Evolutionary conservation across 768 basidiomycete species (phyloP).

Genomic region (Pleurotus ostreatus): DNA sequence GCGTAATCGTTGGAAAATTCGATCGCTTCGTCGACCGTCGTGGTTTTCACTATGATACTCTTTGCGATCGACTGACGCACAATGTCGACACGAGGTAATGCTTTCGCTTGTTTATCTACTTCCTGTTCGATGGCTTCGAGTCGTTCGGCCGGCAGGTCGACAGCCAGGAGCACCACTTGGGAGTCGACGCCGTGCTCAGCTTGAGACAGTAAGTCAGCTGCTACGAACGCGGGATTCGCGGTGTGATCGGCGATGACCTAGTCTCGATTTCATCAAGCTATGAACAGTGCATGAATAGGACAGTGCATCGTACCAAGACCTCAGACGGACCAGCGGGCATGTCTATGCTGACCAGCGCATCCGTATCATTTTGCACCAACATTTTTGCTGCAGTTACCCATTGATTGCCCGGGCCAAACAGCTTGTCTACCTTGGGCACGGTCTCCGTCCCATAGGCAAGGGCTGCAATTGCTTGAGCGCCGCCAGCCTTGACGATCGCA

Average conservation of each 20-base stretch:
- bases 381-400: slow-evolving; percentile 99
- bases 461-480: slow-evolving; percentile 93
- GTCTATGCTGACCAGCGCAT: slow-evolving; percentile 94
- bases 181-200: slow-evolving; percentile 98
- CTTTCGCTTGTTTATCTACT: slow-evolving; percentile 83
- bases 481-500: slow-evolving; percentile 90
- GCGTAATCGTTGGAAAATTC: slow-evolving; percentile 96
- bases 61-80: slow-evolving; percentile 84
- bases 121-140: slow-evolving; percentile 78
- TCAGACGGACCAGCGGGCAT: slow-evolving; percentile 99
- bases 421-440: slow-evolving; percentile 98
- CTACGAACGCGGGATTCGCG: slow-evolving; percentile 85
- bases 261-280: neutral
- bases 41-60: slow-evolving; percentile 81
- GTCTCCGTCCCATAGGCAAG: slow-evolving; percentile 95
- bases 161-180: slow-evolving; percentile 90
- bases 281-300: neutral
- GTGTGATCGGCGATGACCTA: slow-evolving; percentile 94
- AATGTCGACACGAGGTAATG: slow-evolving; percentile 86
- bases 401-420: slow-evolving; percentile 98
- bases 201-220: slow-evolving; percentile 95
- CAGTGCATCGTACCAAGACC: slow-evolving; percentile 63
- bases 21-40: slow-evolving; percentile 70
- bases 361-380: slow-evolving; percentile 98
- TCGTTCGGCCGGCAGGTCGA: slow-evolving; percentile 58